phyloP scores from a whole-genome alignment of 2,329 filamentous ascomycete species.

The Neopestalotiopsis sp. region DNA sequence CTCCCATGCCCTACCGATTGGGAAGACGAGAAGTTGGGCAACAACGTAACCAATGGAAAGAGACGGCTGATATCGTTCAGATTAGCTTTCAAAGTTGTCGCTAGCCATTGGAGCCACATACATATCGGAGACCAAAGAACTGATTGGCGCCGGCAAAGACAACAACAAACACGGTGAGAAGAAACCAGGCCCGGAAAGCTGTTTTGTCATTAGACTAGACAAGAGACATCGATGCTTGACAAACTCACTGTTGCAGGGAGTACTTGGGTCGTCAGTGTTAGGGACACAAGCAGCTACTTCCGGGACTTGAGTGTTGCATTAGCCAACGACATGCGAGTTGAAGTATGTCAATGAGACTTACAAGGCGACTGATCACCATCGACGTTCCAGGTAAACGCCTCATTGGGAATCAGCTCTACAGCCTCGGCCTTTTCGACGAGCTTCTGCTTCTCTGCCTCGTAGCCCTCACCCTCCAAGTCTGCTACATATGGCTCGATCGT shows the following conservation, averaged over 20 bases:
- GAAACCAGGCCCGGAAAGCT: slow-evolving; percentile 38
- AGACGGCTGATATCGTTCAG: slow-evolving; percentile 26
- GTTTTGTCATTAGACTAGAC: background rate
- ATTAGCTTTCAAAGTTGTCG: background rate
- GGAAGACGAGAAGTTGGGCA: slow-evolving; percentile 41
- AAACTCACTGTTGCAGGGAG: slow-evolving; percentile 37
- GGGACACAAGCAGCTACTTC: slow-evolving; percentile 43
- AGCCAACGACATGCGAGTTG: background rate
- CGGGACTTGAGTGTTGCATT: slow-evolving; percentile 32
- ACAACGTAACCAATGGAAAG: slow-evolving; percentile 41
- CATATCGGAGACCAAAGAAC: slow-evolving; percentile 42
- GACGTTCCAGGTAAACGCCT: slow-evolving; percentile 43
- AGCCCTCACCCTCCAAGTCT: slow-evolving; percentile 18
- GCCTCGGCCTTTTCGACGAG: slow-evolving; percentile 31
- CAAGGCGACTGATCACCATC: slow-evolving; percentile 44
- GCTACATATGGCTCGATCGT: slow-evolving; percentile 14
- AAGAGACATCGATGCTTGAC: background rate
- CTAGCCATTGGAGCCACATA: slow-evolving; percentile 22
- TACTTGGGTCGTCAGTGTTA: slow-evolving; percentile 39
- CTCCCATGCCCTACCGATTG: slow-evolving; percentile 39
- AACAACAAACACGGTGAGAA: slow-evolving; percentile 37
- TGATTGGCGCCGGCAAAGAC: slow-evolving; percentile 41
- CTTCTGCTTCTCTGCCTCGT: slow-evolving; percentile 24
- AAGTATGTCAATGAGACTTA: slow-evolving; percentile 23
- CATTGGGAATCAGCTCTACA: slow-evolving; percentile 38